Evolutionary conservation across 306 rosid species (phyloP).

Genomic region (Castanea mollissima): DNA sequence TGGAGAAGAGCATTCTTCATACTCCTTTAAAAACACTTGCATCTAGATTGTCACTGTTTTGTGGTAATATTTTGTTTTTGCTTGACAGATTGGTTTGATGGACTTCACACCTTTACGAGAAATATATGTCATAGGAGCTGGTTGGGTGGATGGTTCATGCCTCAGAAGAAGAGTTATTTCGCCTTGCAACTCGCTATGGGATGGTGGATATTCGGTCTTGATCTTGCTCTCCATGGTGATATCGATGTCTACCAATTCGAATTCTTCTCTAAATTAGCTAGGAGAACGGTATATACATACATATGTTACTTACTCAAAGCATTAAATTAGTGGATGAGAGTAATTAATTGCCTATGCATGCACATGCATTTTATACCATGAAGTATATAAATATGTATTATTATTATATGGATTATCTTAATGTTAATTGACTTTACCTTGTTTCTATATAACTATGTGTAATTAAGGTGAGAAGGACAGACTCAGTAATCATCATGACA

Average conservation of each 20-base stretch:
- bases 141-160: conserved; percentile 99
- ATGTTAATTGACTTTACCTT: conserved; percentile 13
- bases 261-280: conserved; percentile 74
- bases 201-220: conserved; percentile 99
- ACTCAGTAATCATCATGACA: conserved; percentile 79
- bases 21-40: background rate
- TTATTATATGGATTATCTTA: too few relatives aligned
- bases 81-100: conserved; percentile 92
- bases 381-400: too few relatives aligned
- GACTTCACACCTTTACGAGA: conserved; percentile 92
- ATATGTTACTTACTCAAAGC: background rate
- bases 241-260: conserved; percentile 95
- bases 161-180: conserved; percentile 92
- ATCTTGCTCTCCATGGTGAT: conserved; percentile 86
- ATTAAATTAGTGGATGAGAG: too few relatives aligned
- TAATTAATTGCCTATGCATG: background rate
- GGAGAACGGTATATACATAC: conserved; percentile 53
- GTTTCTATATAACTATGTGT: conserved; percentile 24
- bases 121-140: conserved; percentile 82
- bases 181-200: conserved; percentile 87
- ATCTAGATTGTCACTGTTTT: background rate
- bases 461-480: conserved; percentile 65
- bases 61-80: conserved; percentile 20
- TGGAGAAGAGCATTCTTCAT: background rate
- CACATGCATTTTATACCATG: too few relatives aligned